Conservation (phyloP, 164 flowering plant genomes). For the Litsea cubeba region DNA sequence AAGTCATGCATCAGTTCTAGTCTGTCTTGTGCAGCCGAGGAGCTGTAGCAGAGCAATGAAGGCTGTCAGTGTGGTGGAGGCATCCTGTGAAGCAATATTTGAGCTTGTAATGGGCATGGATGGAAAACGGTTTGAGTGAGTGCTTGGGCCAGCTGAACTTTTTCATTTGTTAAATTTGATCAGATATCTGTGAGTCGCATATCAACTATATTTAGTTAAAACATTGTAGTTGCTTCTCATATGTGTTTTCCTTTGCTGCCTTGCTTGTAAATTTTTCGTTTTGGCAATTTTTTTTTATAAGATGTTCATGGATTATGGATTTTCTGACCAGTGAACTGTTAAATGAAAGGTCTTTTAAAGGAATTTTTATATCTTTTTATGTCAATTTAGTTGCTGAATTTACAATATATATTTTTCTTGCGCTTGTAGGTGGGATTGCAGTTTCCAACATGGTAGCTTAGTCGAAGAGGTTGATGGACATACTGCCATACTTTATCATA, state of each 20-base stretch:
- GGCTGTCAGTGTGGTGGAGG: slow-evolving; percentile 98
- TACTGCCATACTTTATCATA: slow-evolving; percentile 90
- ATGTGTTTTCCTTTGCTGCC: background rate
- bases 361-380: too few relatives aligned
- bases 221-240: background rate
- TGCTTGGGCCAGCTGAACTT: slow-evolving; percentile 10
- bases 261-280: background rate
- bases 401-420: background rate
- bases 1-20: slow-evolving; percentile 4
- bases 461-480: slow-evolving; percentile 99
- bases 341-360: too few relatives aligned
- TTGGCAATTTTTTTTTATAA: background rate
- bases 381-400: background rate
- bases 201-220: background rate
- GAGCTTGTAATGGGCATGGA: slow-evolving; percentile 99
- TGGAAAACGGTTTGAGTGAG: slow-evolving; percentile 94
- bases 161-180: background rate
- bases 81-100: slow-evolving; percentile 95
- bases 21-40: slow-evolving; percentile 65
- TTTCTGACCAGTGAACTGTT: background rate
- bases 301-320: background rate
- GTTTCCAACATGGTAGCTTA: slow-evolving; percentile 93
- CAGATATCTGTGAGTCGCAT: background rate
- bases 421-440: slow-evolving; percentile 90
- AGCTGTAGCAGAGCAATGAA: slow-evolving; percentile 99